Base-by-base conservation (phyloP, 129 eudicot species). In the Pseudognaphalium luteoalbum region DNA sequence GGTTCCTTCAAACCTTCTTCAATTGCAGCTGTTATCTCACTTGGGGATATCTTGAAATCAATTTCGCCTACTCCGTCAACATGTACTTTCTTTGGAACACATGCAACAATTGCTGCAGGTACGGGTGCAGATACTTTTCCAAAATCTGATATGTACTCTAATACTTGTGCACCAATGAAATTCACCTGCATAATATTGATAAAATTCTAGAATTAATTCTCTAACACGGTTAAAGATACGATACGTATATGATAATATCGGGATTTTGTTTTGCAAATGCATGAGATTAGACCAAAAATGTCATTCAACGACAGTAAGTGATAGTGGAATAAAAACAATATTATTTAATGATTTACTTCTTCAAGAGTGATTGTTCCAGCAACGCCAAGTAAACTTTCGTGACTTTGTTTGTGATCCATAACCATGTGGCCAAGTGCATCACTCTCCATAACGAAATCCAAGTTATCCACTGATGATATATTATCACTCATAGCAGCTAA, bases 401-500 rank as follows among this genome's bases (percentile, higher is more conserved):
- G 93, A 52, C 99, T 93, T 80, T 95, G 99, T 74, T 83, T 83
- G 57, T 95, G 99, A 85, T 95, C 99, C 99, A 95, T 95, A 66
- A 95, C 91, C 70, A 82, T 86, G 65, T 95, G 99, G 29, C 97
- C 92, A 20, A 95, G 97, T 30, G 99, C 99, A 74, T 89, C 99
- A 84, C 94, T 95, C 86, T 95, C 99, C 99, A 95, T 95, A 34
- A 91, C 82, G 44, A 95, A 95, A 74, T 91, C 97, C 84, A 95
- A 85, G 66, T 89, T 91, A 81, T 95, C 99, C 67, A 95, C 96
- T 30, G 99, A 95, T 66, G 99, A 78, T 42, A 95, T 88, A 73
- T 95, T 95, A 78, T 95, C 99, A 66, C 93, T 87, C 99, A 95
- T 95, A 16, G 99, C 96, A 54, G 99, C 96, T 82, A 95, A 78